A percentile compares a stretch with the other conserved stretches of the same genome.
phyloP scores from a whole-genome alignment of 306 rosid genomes.

The Quercus glauca region DNA sequence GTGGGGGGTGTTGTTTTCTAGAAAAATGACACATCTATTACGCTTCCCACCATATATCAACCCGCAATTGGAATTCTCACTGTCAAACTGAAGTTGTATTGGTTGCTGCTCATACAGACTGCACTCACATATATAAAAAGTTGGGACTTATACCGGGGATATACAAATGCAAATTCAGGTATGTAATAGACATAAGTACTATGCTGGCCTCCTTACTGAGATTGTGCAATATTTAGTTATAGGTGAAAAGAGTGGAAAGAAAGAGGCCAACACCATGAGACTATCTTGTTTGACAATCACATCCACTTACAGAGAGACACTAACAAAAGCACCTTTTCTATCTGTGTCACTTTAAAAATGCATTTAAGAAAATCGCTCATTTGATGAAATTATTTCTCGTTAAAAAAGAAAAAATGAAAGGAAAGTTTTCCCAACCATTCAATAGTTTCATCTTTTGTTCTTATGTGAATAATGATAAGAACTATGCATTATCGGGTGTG shows the following conservation, averaged over 20 bases:
- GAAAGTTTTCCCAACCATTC: too few species aligned
- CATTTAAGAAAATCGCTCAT: too few species aligned
- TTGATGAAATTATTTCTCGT: too few species aligned
- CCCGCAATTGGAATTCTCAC: conserved; percentile 20
- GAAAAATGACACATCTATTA: conserved; percentile 37
- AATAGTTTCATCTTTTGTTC: too few species aligned
- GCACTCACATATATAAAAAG: not conserved
- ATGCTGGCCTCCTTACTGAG: not conserved
- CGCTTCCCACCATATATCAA: conserved; percentile 6
- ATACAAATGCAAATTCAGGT: not conserved
- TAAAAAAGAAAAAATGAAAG: too few species aligned
- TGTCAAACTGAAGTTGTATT: not conserved
- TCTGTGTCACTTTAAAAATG: not conserved
- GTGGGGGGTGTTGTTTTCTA: conserved; percentile 9
- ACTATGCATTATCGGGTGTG: too few species aligned
- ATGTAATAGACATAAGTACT: not conserved
- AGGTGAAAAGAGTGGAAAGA: conserved; percentile 17
- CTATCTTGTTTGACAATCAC: conserved; percentile 4
- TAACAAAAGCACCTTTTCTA: not conserved
- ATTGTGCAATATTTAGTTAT: conserved; percentile 10
- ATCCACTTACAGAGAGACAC: conserved; percentile 16
- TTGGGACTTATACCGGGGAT: not conserved
- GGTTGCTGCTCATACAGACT: not conserved
- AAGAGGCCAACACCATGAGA: conserved; percentile 18
- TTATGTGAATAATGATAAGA: too few species aligned